Evolutionary conservation across 164 flowering plant species (phyloP).

Genomic region (Vitis vinifera): DNA sequence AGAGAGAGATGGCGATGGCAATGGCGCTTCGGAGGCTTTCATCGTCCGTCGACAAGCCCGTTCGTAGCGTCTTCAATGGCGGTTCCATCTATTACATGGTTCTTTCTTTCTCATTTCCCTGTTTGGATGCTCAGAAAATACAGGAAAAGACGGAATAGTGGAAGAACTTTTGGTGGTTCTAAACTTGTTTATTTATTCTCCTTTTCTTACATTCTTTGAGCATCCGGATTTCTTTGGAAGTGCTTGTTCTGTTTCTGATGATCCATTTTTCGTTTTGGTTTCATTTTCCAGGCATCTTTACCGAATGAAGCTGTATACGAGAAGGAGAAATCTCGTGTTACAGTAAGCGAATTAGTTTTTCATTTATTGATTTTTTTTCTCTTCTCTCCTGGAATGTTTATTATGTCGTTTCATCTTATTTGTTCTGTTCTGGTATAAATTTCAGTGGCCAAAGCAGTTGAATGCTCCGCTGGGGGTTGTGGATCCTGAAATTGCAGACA

Average conservation of each 20-base stretch:
- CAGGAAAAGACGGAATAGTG: too few species aligned
- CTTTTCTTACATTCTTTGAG: not conserved
- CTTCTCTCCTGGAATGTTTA: not conserved
- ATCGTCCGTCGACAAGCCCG: slow-evolving; percentile 66
- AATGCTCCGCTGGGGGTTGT: slow-evolving; percentile 81
- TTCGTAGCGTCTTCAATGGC: slow-evolving; percentile 59
- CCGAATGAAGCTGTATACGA: slow-evolving; percentile 79
- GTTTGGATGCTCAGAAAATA: not conserved
- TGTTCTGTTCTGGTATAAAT: not conserved
- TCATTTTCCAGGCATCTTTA: slow-evolving; percentile 62
- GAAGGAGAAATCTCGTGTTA: slow-evolving; percentile 62
- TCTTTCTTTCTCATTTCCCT: not conserved
- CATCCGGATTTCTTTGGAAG: not conserved
- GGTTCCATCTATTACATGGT: slow-evolving; percentile 69
- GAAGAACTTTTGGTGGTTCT: not conserved
- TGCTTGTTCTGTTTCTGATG: not conserved
- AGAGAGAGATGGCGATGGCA: slow-evolving; percentile 81
- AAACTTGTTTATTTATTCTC: not conserved
- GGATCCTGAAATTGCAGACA: slow-evolving; percentile 94
- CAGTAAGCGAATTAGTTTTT: slow-evolving; percentile 36
- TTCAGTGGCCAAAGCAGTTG: slow-evolving; percentile 97
- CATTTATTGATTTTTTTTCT: not conserved
- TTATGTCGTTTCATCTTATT: not conserved
- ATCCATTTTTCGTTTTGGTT: not conserved
- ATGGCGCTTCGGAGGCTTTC: slow-evolving; percentile 88